These are phyloP conservation scores for Sodiomyces alkalinus DNA, from an alignment of 2,329 filamentous ascomycete genomes.

Conservation along the genomic window DNA sequence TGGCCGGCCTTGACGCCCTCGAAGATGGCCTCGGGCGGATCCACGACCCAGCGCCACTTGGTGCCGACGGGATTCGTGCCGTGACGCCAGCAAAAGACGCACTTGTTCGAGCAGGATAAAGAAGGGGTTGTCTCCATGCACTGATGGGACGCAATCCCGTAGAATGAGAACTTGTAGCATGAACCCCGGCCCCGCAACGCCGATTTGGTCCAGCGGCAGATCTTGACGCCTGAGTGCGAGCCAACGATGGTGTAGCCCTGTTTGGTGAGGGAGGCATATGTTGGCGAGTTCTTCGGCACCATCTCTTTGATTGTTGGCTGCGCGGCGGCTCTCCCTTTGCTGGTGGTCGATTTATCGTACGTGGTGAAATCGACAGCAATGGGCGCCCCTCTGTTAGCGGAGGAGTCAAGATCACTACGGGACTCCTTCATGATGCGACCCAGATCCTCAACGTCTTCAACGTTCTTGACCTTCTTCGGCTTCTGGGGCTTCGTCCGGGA, in stretches of 20 bases:
- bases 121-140: slow-evolving; percentile 98
- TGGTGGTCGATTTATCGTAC: slow-evolving; percentile 35
- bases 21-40: slow-evolving; percentile 81
- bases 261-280: slow-evolving; percentile 78
- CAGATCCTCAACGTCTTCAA: slow-evolving; percentile 78
- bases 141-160: slow-evolving; percentile 88
- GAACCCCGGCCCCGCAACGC: slow-evolving; percentile 83
- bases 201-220: slow-evolving; percentile 97
- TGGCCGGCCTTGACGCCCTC: slow-evolving; percentile 79
- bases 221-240: slow-evolving; percentile 91
- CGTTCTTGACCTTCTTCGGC: slow-evolving; percentile 20
- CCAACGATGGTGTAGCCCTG: slow-evolving; percentile 94
- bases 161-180: slow-evolving; percentile 97
- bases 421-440: slow-evolving; percentile 45
- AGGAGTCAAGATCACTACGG: slow-evolving; percentile 15
- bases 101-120: slow-evolving; percentile 93
- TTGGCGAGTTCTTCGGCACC: slow-evolving; percentile 84
- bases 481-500: slow-evolving; percentile 28
- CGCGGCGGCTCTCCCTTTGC: slow-evolving; percentile 26
- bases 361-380: slow-evolving; percentile 82
- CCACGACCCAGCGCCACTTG: slow-evolving; percentile 92
- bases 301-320: slow-evolving; percentile 66
- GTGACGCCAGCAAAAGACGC: slow-evolving; percentile 97
- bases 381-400: slow-evolving; percentile 23
- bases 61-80: slow-evolving; percentile 95